Percentiles rank a stretch among this genome's conserved stretches.
These are phyloP conservation scores for Paramecium biaurelia DNA, from an alignment of 73 alveolate species.

Conservation along the genomic window DNA sequence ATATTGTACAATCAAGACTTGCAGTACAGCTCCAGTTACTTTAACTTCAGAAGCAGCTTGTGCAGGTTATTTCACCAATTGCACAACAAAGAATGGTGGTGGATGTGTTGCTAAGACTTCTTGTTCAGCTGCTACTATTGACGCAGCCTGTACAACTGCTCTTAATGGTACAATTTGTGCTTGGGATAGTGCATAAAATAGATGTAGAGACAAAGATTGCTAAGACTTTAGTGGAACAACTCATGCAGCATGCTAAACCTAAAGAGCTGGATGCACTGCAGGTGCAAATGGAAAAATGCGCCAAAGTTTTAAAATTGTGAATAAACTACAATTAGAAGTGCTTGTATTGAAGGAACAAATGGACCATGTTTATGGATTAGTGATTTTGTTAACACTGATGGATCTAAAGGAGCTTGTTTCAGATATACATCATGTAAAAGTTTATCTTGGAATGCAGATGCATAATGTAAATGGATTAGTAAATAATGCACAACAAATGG, in stretches of 20 bases:
- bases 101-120: background rate
- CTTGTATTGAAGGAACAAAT: background rate
- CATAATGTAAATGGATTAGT: background rate
- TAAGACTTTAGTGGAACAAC: background rate
- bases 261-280: background rate
- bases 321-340: background rate
- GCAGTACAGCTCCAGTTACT: background rate
- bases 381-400: background rate
- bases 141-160: background rate
- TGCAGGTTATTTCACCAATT: background rate
- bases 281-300: background rate
- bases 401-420: background rate
- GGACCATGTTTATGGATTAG: conserved; percentile 31
- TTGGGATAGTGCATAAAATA: background rate
- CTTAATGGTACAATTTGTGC: background rate
- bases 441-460: background rate
- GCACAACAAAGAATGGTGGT: background rate
- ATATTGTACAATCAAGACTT: background rate
- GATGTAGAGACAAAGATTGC: background rate
- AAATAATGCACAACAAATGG: background rate
- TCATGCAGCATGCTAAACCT: background rate
- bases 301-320: background rate
- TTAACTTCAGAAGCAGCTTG: background rate
- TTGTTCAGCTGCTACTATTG: background rate
- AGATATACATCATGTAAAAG: background rate